A percentile compares a stretch with the other conserved stretches of the same genome.
phyloP scores from a whole-genome alignment of 2,329 filamentous ascomycete species.

The Erysiphe pulchra region DNA sequence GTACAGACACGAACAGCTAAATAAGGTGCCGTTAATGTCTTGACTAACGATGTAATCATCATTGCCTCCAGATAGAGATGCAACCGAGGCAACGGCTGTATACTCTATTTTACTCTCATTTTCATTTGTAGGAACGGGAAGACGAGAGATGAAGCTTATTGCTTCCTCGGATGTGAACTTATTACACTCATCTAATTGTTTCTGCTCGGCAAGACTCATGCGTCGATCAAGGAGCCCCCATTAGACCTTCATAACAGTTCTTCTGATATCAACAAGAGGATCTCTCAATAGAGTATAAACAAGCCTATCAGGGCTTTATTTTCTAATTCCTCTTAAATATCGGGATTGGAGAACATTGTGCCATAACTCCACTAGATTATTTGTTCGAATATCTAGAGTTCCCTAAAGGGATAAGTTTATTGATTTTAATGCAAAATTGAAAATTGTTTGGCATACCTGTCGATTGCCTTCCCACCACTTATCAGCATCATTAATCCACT shows the following conservation, averaged over 20 bases:
- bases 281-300: background rate
- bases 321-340: background rate
- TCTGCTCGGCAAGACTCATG: background rate
- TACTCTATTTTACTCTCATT: background rate
- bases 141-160: background rate
- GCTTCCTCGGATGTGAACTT: background rate
- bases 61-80: background rate
- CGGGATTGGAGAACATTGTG: background rate
- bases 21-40: background rate
- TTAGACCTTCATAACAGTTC: background rate
- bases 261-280: background rate
- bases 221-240: background rate
- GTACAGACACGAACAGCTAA: background rate
- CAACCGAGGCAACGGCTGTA: background rate
- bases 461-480: background rate
- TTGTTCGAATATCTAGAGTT: background rate
- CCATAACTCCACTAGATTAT: background rate
- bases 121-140: background rate
- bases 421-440: background rate
- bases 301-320: background rate
- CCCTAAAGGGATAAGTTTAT: background rate
- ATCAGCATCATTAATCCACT: background rate
- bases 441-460: background rate
- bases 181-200: background rate
- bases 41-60: background rate